Conservation (phyloP, 2,329 filamentous ascomycete genomes). For the Zymoseptoria tritici region DNA sequence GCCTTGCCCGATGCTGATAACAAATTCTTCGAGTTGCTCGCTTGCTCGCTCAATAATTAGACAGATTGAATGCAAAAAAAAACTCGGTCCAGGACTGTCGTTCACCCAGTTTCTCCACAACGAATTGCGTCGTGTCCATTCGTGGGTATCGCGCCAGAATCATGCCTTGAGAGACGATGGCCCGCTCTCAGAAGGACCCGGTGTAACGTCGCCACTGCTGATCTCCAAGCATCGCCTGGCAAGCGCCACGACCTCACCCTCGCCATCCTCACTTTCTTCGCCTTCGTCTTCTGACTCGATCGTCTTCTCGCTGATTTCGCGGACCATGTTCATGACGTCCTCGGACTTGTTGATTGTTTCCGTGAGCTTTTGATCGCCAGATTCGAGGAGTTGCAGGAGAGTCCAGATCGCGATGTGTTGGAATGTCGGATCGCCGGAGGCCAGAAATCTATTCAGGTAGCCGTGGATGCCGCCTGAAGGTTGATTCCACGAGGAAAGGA, state of each 20-base stretch:
- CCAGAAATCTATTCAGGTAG: constrained; percentile 86
- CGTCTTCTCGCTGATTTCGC: constrained; percentile 79
- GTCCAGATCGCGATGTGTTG: constrained; percentile 99
- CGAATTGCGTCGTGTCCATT: too few species aligned
- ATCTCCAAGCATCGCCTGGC: constrained; percentile 79
- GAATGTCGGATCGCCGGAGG: constrained; percentile 91
- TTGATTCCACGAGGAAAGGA: constrained; percentile 87
- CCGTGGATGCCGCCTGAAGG: constrained; percentile 92
- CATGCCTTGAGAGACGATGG: constrained; percentile 16
- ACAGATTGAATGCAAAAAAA: constrained; percentile 8
- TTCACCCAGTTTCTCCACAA: background rate
- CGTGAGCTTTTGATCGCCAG: constrained; percentile 83
- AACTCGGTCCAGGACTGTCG: background rate
- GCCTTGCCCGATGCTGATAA: constrained; percentile 9
- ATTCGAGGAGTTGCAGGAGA: constrained; percentile 87
- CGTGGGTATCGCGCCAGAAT: background rate
- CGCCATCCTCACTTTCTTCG: constrained; percentile 85
- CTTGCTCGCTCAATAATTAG: constrained; percentile 13
- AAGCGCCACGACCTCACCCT: constrained; percentile 85
- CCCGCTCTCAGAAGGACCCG: constrained; percentile 14
- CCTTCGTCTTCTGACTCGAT: constrained; percentile 75
- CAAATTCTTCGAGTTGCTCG: constrained; percentile 7
- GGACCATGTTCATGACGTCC: constrained; percentile 87
- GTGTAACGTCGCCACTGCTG: constrained; percentile 15
- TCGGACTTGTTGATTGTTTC: constrained; percentile 81